phyloP scores from a whole-genome alignment of 768 basidiomycete genomes.

The Antrodiella citrinella region DNA sequence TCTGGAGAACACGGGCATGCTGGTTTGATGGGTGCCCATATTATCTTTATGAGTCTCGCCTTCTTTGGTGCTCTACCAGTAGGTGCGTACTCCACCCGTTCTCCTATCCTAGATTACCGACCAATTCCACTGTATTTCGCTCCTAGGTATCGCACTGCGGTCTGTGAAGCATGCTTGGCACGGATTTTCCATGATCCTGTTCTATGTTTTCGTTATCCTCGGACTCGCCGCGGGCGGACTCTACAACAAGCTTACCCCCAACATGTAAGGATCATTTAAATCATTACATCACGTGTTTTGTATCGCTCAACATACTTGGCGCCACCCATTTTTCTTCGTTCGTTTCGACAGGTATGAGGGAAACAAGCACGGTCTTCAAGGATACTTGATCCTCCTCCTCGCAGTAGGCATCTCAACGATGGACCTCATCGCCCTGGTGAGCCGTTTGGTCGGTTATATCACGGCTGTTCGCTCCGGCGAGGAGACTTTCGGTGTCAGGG shows the following conservation, averaged over 20 bases:
- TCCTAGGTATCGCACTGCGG: constrained; percentile 69
- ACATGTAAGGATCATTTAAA: constrained; percentile 60
- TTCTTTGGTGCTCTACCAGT: constrained; percentile 80
- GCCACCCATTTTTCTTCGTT: not conserved
- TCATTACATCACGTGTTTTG: not conserved
- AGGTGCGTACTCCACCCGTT: constrained; percentile 36
- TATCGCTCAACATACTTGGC: constrained; percentile 1
- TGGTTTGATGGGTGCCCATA: constrained; percentile 68
- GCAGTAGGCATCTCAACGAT: constrained; percentile 37
- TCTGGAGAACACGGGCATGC: constrained; percentile 40
- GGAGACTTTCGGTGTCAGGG: constrained; percentile 35
- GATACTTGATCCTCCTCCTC: constrained; percentile 45
- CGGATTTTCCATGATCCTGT: constrained; percentile 46
- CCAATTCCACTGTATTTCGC: constrained; percentile 6
- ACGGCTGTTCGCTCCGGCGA: constrained; percentile 25
- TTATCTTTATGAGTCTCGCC: constrained; percentile 64
- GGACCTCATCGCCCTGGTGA: constrained; percentile 45
- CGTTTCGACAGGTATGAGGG: constrained; percentile 53
- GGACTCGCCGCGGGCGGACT: constrained; percentile 61
- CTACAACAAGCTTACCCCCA: constrained; percentile 73
- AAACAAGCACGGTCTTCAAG: constrained; percentile 50
- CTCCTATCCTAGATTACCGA: not conserved
- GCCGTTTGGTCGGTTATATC: constrained; percentile 45
- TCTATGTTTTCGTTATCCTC: constrained; percentile 52
- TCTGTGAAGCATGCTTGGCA: constrained; percentile 66